Evolutionary conservation across 2,329 filamentous ascomycete species (phyloP).

Genomic region (Hymenoscyphus linearis): DNA sequence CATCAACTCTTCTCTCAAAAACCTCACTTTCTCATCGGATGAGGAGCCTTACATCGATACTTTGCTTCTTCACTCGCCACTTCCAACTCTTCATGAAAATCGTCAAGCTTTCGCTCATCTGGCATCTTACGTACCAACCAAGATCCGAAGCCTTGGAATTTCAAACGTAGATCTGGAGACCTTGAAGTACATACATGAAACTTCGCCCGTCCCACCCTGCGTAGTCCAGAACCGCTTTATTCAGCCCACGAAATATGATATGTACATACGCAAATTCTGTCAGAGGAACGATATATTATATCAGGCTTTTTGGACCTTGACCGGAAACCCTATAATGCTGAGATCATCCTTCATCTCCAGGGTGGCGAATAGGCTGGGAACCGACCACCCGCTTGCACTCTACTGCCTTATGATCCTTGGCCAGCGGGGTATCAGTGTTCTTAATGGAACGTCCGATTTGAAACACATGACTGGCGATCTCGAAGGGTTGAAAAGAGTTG

Average conservation of each 20-base stretch:
- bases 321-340: slow-evolving; percentile 49
- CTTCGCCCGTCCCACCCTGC: background rate
- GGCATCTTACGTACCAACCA: slow-evolving; percentile 59
- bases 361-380: slow-evolving; percentile 44
- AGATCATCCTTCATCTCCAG: slow-evolving; percentile 43
- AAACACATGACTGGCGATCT: slow-evolving; percentile 49
- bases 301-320: slow-evolving; percentile 58
- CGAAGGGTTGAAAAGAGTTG: slow-evolving; percentile 37
- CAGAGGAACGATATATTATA: slow-evolving; percentile 47
- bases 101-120: slow-evolving; percentile 62
- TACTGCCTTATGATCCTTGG: slow-evolving; percentile 53
- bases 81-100: slow-evolving; percentile 46
- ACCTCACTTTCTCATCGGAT: slow-evolving; percentile 40
- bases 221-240: slow-evolving; percentile 76
- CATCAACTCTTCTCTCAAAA: slow-evolving; percentile 59
- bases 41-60: slow-evolving; percentile 49
- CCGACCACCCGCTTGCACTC: slow-evolving; percentile 45
- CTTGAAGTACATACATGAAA: background rate
- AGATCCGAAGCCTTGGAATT: slow-evolving; percentile 64
- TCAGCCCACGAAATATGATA: slow-evolving; percentile 52
- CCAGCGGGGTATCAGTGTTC: slow-evolving; percentile 42
- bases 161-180: slow-evolving; percentile 49
- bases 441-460: slow-evolving; percentile 52
- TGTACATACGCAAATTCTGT: slow-evolving; percentile 52
- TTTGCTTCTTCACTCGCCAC: slow-evolving; percentile 53